Percentiles rank a stretch among this genome's conserved stretches.
Evolutionary conservation across 2,329 filamentous ascomycete species (phyloP).

Genomic region (Fusarium caatingaense): DNA sequence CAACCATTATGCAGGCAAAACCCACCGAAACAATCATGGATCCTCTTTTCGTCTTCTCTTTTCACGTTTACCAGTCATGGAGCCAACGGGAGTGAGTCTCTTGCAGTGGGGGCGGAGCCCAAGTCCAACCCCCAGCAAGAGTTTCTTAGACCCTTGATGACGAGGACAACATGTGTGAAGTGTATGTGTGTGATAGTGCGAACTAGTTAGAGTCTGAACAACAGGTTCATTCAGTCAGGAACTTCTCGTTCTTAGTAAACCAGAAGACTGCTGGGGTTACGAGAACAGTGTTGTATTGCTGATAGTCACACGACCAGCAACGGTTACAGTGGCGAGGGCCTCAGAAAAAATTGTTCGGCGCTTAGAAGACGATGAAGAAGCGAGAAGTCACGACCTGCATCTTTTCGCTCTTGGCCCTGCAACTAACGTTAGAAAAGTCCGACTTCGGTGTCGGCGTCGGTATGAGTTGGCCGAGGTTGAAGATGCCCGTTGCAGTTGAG

Average conservation of each 20-base stretch:
- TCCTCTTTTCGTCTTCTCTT: conserved; percentile 25
- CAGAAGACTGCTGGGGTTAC: background rate
- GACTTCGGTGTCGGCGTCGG: conserved; percentile 33
- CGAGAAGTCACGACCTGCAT: conserved; percentile 35
- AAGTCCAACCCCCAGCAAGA: conserved; percentile 10
- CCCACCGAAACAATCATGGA: conserved; percentile 34
- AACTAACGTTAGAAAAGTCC: conserved; percentile 22
- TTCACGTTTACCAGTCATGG: conserved; percentile 11
- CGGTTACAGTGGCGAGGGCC: conserved; percentile 34
- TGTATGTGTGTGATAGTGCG: background rate
- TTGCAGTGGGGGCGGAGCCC: conserved; percentile 31
- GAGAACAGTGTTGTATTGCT: background rate
- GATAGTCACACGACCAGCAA: conserved; percentile 15
- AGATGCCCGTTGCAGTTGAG: background rate
- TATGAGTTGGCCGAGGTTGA: conserved; percentile 14
- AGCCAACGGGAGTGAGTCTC: conserved; percentile 20
- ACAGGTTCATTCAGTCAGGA: background rate
- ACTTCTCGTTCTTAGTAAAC: background rate
- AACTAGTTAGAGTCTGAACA: background rate
- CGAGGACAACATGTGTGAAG: conserved; percentile 7
- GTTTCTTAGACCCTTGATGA: conserved; percentile 21
- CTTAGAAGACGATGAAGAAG: conserved; percentile 15
- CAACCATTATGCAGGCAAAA: conserved; percentile 37
- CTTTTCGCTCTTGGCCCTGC: conserved; percentile 30
- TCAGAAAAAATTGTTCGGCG: conserved; percentile 27